phyloP scores from a whole-genome alignment of 2,329 filamentous ascomycete species.

The Trichocomaceae sp. region DNA sequence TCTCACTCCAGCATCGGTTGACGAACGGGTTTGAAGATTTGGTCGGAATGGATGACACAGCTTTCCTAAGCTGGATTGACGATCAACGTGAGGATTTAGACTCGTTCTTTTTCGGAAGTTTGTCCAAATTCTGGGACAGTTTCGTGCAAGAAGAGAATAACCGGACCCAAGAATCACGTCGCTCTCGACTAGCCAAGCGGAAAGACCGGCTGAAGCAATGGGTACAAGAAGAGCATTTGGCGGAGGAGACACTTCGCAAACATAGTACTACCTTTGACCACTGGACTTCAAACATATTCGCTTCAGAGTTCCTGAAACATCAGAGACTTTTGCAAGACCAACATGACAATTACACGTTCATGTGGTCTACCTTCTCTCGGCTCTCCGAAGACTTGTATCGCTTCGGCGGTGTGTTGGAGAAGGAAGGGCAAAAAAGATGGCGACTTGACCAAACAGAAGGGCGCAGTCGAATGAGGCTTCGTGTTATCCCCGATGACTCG shows the following conservation, averaged over 20 bases:
- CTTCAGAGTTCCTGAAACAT: conserved; percentile 84
- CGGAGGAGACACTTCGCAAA: conserved; percentile 66
- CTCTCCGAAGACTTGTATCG: conserved; percentile 72
- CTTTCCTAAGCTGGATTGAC: conserved; percentile 84
- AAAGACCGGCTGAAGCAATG: conserved; percentile 77
- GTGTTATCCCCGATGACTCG: conserved; percentile 71
- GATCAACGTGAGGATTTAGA: conserved; percentile 73
- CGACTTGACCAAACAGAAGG: conserved; percentile 93
- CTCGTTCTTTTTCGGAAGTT: conserved; percentile 69
- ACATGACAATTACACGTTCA: conserved; percentile 77
- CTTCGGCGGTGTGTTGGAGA: conserved; percentile 73
- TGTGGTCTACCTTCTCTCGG: conserved; percentile 67
- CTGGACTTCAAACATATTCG: conserved; percentile 94
- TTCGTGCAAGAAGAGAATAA: conserved; percentile 79
- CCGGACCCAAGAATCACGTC: conserved; percentile 68
- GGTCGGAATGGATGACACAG: conserved; percentile 79
- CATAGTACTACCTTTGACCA: conserved; percentile 81
- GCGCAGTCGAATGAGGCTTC: conserved; percentile 85
- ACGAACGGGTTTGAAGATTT: conserved; percentile 74
- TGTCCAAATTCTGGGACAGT: conserved; percentile 79
- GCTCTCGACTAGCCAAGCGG: conserved; percentile 62
- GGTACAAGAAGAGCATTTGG: conserved; percentile 61
- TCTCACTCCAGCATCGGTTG: conserved; percentile 63
- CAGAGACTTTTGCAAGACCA: conserved; percentile 86
- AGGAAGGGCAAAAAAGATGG: conserved; percentile 64